Conservation (phyloP, 257 asterid species). For the Coffea canephora region DNA sequence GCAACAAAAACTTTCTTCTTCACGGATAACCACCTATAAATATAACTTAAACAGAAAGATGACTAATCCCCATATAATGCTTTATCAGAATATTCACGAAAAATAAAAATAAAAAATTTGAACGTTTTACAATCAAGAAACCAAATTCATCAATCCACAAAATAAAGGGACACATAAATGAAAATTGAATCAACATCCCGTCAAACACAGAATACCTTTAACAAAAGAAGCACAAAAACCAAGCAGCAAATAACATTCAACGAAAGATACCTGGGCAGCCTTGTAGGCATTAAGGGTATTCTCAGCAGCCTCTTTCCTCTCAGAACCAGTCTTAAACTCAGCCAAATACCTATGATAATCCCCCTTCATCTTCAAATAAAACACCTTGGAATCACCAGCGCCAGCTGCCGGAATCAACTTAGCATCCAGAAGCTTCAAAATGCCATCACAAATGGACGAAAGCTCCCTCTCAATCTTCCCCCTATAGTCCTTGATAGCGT, state of each 20-base stretch:
- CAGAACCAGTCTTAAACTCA: slow-evolving; percentile 28
- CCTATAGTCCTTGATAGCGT: slow-evolving; percentile 24
- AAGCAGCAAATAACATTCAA: neutral
- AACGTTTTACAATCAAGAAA: neutral
- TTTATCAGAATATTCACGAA: neutral
- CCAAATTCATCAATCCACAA: neutral
- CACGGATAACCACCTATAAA: neutral
- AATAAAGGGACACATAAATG: neutral
- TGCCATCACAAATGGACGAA: slow-evolving; percentile 25
- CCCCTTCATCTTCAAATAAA: slow-evolving; percentile 38
- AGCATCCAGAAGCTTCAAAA: slow-evolving; percentile 29
- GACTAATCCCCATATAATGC: neutral
- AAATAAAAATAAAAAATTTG: too few relatives aligned
- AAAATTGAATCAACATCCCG: neutral
- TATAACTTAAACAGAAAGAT: neutral
- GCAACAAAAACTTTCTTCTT: too few relatives aligned
- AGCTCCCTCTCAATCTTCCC: slow-evolving; percentile 32
- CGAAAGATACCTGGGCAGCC: slow-evolving; percentile 33
- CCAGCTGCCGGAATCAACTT: slow-evolving; percentile 24
- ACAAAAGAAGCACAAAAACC: neutral
- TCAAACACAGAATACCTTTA: neutral
- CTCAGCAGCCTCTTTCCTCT: slow-evolving; percentile 40
- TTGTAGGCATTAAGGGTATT: slow-evolving; percentile 36
- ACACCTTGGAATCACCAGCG: slow-evolving; percentile 34
- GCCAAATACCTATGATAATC: slow-evolving; percentile 39